A percentile compares a stretch with the other conserved stretches of the same genome.
Evolutionary conservation across 306 rosid species (phyloP).

Genomic region (Dryas octopetala): DNA sequence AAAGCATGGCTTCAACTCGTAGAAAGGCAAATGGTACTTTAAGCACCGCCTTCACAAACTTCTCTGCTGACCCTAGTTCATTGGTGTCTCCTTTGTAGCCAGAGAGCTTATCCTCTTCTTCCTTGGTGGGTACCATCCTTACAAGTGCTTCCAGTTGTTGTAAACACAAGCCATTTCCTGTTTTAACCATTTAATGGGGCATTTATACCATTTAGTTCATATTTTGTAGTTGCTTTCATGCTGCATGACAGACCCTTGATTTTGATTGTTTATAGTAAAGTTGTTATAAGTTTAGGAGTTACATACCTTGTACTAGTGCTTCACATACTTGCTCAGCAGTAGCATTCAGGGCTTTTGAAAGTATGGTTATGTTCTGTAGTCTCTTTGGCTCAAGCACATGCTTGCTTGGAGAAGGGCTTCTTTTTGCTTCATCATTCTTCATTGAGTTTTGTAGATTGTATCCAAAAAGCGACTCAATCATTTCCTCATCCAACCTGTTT

Average conservation of each 20-base stretch:
- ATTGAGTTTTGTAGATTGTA: slow-evolving; percentile 73
- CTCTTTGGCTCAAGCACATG: slow-evolving; percentile 96
- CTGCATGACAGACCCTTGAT: too few relatives aligned
- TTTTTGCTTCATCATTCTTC: slow-evolving; percentile 74
- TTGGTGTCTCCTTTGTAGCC: slow-evolving; percentile 70
- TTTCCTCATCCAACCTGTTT: slow-evolving; percentile 92
- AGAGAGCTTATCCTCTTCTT: slow-evolving; percentile 73
- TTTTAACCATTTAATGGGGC: slow-evolving; percentile 5
- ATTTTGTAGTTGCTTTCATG: not conserved
- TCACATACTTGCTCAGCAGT: slow-evolving; percentile 73
- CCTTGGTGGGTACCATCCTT: slow-evolving; percentile 84
- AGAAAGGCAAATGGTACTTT: slow-evolving; percentile 71
- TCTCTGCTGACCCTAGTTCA: slow-evolving; percentile 89
- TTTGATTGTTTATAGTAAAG: not conserved
- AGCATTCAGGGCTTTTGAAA: slow-evolving; percentile 79
- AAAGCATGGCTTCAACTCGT: slow-evolving; percentile 85
- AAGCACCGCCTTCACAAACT: slow-evolving; percentile 62
- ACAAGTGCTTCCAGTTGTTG: slow-evolving; percentile 90
- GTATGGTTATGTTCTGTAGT: slow-evolving; percentile 91
- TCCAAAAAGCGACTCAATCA: slow-evolving; percentile 97
- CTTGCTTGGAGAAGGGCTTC: slow-evolving; percentile 90
- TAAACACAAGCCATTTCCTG: slow-evolving; percentile 72
- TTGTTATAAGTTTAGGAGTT: slow-evolving; percentile 8
- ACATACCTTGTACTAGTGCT: slow-evolving; percentile 78
- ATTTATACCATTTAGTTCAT: not conserved